Base-by-base conservation (phyloP, 129 eudicot species). In the Smallanthus sonchifolius region DNA sequence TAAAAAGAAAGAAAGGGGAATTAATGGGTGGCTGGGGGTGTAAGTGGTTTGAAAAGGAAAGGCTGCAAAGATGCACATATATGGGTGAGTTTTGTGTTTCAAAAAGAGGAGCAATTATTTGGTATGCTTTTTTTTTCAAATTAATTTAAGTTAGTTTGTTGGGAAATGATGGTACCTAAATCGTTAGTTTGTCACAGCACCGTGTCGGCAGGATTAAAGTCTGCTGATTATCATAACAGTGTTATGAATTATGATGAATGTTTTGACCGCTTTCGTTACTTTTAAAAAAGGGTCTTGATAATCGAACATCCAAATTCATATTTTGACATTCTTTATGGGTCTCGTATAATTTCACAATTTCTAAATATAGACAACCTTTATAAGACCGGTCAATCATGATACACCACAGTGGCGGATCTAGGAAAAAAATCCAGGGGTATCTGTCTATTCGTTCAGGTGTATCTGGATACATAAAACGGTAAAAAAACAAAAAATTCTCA, bases 41-140 rank as follows among this genome's bases (percentile, higher is more conserved):
- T n/a, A 77, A 69, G 76, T 77, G 76, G 44, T 69, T 34, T 45
- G 47, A 77, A 45, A 37, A 69, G 45, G 55, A 77, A 77, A 77
- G n/a, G 75, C 81, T 77, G 81, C 62, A 75, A 75, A 75, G 79
- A 75, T 75, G 73, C 66, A 65, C 20, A 63, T 45, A n/a, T 3
- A 45, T 42, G 51, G 5, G 44, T 57, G n/a, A n/a, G n/a, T n/a
- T n/a, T 55, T 42, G 57, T 56, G 67, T 67, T 65, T 55, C 35
- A 76, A n/a, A 68, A 76, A 67, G 30, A 44, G 30, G 36, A 44
- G 39, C 81, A 77, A 77, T 68, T 15, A 77, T 68, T 56, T 57
- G 17, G 7, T 7, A 7, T 67, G 2, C 20, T 15, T 14, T 15
- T 24, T 38, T 2, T 42, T 14, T 15, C 6, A 20, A 0, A 10